Base-by-base conservation (phyloP, 2,329 filamentous ascomycete species). In the Exophiala bonariae region DNA sequence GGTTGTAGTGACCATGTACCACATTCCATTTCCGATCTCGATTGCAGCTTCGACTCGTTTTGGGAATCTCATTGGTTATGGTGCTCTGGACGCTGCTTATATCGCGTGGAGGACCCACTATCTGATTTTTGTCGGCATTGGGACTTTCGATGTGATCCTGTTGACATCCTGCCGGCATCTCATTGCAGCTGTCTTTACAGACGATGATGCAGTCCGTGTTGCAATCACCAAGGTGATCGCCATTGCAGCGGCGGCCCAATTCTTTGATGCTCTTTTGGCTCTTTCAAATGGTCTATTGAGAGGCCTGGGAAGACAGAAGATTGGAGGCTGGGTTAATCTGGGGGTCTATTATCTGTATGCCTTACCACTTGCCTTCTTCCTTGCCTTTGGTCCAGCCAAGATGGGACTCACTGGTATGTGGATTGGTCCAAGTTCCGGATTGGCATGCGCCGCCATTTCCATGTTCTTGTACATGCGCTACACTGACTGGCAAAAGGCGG, bases 11-110 rank as follows among this genome's bases (percentile, higher is more conserved):
- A 80, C 90, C 47, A 84, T 90, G 72, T 90, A 82, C 60, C 87
- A 92, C 66, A 82, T 95, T 39, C 87, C 89, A 0, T 95, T 95
- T 67, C 86, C 89, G 1, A 79, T 93, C 56, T 86, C 83, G 30
- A 87, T 95, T 44, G 89, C 88, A 3, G 81, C 85, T 0, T 88
- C 83, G 2, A 95, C 89, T 0, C 80, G 89, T 2, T 82, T 93
- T 4, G 89, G 89, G 20, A 95, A 95, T 60, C 73, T 95, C 18
- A 89, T 95, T 51, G 89, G 89, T 9, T 87, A 89, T 1, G 83
- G 82, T 3, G 76, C 93, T 3, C 80, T 87, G 4, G 80, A 83
- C 39, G 85, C 88, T 1, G 89, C 89, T 14, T 85, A 82, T 62
- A 84, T 79, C 3, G 85, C 84, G 1, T 85, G 83, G 23, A 81